Evolutionary conservation across 139 green algal species (phyloP).

Genomic region (Picochlorum sp.): DNA sequence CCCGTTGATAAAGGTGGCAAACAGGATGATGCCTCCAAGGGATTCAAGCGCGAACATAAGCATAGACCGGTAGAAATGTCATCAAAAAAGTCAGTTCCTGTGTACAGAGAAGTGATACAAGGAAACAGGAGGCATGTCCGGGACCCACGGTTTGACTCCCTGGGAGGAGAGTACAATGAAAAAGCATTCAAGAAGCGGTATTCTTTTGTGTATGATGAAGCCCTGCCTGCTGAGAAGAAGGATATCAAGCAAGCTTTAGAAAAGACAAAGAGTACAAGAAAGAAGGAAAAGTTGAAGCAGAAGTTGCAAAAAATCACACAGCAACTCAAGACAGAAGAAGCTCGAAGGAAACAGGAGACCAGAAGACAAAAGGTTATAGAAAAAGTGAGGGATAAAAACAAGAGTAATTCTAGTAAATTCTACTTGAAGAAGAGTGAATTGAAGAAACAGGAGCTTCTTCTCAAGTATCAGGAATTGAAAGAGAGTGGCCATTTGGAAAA

Average conservation of each 20-base stretch:
- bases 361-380: conserved; percentile 37
- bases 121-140: conserved; percentile 7
- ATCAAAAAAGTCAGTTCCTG: conserved; percentile 60
- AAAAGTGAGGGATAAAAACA: conserved; percentile 34
- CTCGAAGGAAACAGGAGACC: conserved; percentile 11
- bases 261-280: conserved; percentile 22
- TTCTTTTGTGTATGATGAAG: conserved; percentile 76
- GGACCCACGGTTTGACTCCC: conserved; percentile 70
- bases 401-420: conserved; percentile 58
- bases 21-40: not conserved
- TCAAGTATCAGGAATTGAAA: conserved; percentile 73
- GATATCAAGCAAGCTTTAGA: conserved; percentile 44
- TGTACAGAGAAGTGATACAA: conserved; percentile 57
- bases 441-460: conserved; percentile 47
- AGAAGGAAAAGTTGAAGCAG: conserved; percentile 19
- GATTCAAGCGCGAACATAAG: conserved; percentile 52
- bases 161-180: conserved; percentile 24
- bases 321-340: conserved; percentile 35
- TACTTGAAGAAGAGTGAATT: conserved; percentile 59
- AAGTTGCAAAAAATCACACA: conserved; percentile 35
- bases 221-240: conserved; percentile 54
- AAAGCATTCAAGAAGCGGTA: conserved; percentile 58
- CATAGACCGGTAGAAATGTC: conserved; percentile 59
- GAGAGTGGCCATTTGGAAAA: conserved; percentile 53
- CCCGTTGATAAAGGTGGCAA: not conserved